Conservation (phyloP, 345 rosid species). For the Eucalyptus lansdowneana region DNA sequence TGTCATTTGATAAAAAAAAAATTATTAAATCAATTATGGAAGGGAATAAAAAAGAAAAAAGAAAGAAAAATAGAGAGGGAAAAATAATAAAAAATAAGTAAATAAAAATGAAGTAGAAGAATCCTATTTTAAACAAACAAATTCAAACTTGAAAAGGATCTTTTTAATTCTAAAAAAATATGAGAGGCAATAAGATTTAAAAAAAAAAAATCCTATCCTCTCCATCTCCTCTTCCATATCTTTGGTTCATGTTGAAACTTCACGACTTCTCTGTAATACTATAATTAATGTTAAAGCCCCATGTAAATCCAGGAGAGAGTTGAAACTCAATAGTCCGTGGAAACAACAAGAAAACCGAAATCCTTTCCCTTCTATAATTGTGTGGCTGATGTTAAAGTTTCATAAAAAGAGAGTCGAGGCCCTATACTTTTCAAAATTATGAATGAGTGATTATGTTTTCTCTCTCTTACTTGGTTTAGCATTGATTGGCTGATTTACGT, state of each 20-base stretch:
- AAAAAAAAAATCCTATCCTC: background rate
- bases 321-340: background rate
- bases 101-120: background rate
- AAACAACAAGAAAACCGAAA: background rate
- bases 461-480: too few relatives aligned
- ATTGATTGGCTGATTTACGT: too few relatives aligned
- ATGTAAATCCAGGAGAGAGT: background rate
- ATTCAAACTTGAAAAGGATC: background rate
- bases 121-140: background rate
- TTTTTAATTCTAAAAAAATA: too few relatives aligned
- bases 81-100: background rate
- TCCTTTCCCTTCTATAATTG: background rate
- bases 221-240: background rate
- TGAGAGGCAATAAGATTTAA: background rate
- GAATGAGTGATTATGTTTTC: too few relatives aligned
- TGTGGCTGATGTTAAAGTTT: too few relatives aligned
- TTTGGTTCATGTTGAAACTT: background rate
- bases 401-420: too few relatives aligned
- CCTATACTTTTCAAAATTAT: too few relatives aligned
- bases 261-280: background rate
- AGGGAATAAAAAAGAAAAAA: background rate
- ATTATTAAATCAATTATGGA: background rate
- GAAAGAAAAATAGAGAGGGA: background rate
- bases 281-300: background rate
- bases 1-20: background rate